Conservation (phyloP, 306 rosid species). For the Cucurbita argyrosperma region DNA sequence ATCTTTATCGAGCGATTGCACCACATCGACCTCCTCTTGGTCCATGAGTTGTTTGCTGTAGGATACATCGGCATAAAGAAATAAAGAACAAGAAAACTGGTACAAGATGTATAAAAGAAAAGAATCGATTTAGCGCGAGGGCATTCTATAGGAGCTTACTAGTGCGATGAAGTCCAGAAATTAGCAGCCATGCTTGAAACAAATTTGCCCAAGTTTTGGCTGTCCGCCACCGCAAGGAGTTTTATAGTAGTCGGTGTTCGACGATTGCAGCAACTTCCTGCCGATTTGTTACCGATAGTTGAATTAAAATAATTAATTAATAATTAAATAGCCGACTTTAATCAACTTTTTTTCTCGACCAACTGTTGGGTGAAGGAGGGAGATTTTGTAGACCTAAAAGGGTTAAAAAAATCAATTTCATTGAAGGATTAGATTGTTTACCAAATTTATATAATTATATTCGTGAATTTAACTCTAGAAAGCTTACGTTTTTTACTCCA, state of each 20-base stretch:
- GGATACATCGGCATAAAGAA: conserved; percentile 7
- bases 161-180: conserved; percentile 93
- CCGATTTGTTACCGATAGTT: no score
- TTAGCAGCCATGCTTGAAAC: conserved; percentile 53
- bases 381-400: no score
- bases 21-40: conserved; percentile 87
- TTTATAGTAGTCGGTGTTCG: not conserved
- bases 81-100: not conserved
- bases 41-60: conserved; percentile 67
- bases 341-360: no score
- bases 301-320: no score
- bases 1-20: conserved; percentile 60
- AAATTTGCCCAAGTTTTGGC: not conserved
- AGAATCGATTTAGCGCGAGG: not conserved
- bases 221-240: not conserved
- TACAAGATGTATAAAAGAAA: not conserved
- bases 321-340: no score
- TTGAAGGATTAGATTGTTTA: no score
- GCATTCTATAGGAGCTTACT: conserved; percentile 20
- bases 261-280: not conserved
- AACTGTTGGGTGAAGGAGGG: no score
- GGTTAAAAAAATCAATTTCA: no score
- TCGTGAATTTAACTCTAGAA: no score
- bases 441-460: no score
- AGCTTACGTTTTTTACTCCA: no score